phyloP scores from a whole-genome alignment of 805 yeast genomes.

The Kodamaea kakaduensis region DNA sequence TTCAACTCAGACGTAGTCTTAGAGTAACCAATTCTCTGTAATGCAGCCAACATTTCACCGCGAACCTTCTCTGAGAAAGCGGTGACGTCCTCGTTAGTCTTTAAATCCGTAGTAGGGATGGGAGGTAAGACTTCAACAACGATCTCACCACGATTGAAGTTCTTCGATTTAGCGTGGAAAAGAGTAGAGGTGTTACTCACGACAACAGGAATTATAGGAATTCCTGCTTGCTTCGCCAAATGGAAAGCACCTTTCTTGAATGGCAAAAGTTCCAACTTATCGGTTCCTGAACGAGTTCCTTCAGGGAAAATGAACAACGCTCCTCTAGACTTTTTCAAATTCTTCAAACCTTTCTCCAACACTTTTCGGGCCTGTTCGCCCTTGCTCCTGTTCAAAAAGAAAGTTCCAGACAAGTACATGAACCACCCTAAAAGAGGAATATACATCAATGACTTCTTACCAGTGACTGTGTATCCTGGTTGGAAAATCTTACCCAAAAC shows the following conservation, averaged over 20 bases:
- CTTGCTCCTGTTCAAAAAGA: slow-evolving; percentile 81
- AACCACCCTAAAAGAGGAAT: slow-evolving; percentile 96
- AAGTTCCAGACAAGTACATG: slow-evolving; percentile 86
- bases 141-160: slow-evolving; percentile 77
- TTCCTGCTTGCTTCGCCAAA: slow-evolving; percentile 85
- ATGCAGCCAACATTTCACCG: slow-evolving; percentile 48
- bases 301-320: slow-evolving; percentile 92
- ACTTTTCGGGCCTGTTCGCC: slow-evolving; percentile 73
- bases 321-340: slow-evolving; percentile 59
- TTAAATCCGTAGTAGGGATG: slow-evolving; percentile 61
- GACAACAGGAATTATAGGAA: slow-evolving; percentile 86
- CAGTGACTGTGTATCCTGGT: slow-evolving; percentile 84
- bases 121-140: slow-evolving; percentile 79
- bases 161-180: slow-evolving; percentile 53
- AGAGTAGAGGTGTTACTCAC: slow-evolving; percentile 81
- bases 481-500: slow-evolving; percentile 84
- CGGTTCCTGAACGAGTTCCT: slow-evolving; percentile 86
- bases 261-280: slow-evolving; percentile 67
- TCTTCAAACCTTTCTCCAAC: slow-evolving; percentile 62
- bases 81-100: slow-evolving; percentile 65
- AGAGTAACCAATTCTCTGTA: slow-evolving; percentile 43
- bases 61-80: slow-evolving; percentile 55
- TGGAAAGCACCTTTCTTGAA: slow-evolving; percentile 98
- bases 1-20: slow-evolving; percentile 6
- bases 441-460: slow-evolving; percentile 78